Evolutionary conservation across 2,329 filamentous ascomycete species (phyloP).

Genomic region (Hypoxylon sp.): DNA sequence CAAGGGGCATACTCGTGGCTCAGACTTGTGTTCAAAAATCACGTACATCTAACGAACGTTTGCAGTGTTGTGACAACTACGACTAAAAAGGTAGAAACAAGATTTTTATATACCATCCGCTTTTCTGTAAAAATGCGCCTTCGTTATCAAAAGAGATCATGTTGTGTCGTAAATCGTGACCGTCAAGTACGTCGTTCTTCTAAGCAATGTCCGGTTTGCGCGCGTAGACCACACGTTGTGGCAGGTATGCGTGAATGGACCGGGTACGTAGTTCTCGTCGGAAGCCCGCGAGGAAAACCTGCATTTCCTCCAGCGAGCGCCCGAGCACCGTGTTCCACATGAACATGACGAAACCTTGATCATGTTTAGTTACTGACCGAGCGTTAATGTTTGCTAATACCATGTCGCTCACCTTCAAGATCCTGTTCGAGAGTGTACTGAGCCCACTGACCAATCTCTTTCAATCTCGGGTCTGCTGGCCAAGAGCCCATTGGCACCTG

Average conservation of each 20-base stretch:
- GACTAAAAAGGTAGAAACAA: neutral
- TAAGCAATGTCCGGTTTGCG: conserved; percentile 36
- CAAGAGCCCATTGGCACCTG: conserved; percentile 54
- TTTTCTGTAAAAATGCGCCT: conserved; percentile 10
- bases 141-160: conserved; percentile 3
- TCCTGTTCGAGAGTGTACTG: conserved; percentile 40
- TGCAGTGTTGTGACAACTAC: neutral
- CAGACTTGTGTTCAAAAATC: no score
- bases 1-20: no score
- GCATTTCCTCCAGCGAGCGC: conserved; percentile 40
- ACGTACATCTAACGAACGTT: neutral
- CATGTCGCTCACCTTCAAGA: conserved; percentile 30
- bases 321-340: conserved; percentile 40
- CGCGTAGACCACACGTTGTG: conserved; percentile 39
- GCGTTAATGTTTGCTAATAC: neutral
- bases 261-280: conserved; percentile 35
- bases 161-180: conserved; percentile 22
- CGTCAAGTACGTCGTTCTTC: neutral
- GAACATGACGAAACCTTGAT: conserved; percentile 38
- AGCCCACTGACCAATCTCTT: conserved; percentile 52
- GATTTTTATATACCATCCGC: conserved; percentile 12
- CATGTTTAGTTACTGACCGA: neutral
- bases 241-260: conserved; percentile 34
- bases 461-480: conserved; percentile 51
- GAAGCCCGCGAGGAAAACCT: conserved; percentile 36